These are phyloP conservation scores for Penicillium sp. DNA, from an alignment of 2,329 filamentous ascomycete species.

Conservation along the genomic window DNA sequence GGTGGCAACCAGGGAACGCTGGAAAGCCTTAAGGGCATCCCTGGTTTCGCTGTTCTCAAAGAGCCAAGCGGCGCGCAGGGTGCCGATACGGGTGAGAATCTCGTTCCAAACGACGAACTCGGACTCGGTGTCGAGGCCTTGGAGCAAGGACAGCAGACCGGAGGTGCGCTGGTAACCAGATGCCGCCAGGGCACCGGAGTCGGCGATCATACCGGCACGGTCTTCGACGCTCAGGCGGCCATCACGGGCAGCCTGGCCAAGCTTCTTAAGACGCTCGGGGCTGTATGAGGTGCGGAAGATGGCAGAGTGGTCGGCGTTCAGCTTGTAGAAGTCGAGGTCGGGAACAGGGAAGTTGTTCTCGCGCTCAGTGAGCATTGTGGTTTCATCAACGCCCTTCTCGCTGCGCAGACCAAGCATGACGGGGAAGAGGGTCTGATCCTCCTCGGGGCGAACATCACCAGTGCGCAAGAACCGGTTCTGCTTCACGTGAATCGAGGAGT, in stretches of 20 bases:
- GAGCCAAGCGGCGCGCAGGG: slow-evolving; percentile 83
- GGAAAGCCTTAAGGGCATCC: slow-evolving; percentile 80
- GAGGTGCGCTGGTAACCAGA: slow-evolving; percentile 95
- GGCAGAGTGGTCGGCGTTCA: slow-evolving; percentile 92
- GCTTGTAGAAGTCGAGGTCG: slow-evolving; percentile 87
- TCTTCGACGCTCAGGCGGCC: slow-evolving; percentile 85
- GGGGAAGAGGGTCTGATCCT: slow-evolving; percentile 84
- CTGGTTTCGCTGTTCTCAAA: slow-evolving; percentile 74
- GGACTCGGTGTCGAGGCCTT: slow-evolving; percentile 77
- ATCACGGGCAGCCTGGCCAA: slow-evolving; percentile 80
- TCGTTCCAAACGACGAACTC: slow-evolving; percentile 97
- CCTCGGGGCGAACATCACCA: slow-evolving; percentile 88
- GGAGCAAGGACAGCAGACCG: slow-evolving; percentile 79
- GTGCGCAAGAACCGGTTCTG: slow-evolving; percentile 95
- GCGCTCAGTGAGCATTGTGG: slow-evolving; percentile 70
- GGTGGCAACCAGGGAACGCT: slow-evolving; percentile 72
- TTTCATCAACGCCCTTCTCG: slow-evolving; percentile 78
- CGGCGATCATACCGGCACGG: slow-evolving; percentile 89
- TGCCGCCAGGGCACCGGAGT: slow-evolving; percentile 84
- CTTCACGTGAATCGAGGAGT: slow-evolving; percentile 78
- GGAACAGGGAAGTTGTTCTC: slow-evolving; percentile 77
- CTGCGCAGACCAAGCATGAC: slow-evolving; percentile 86
- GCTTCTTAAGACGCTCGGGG: slow-evolving; percentile 79
- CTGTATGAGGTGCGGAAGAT: slow-evolving; percentile 90
- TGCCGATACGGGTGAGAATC: slow-evolving; percentile 74